Percentiles rank a stretch among this genome's conserved stretches.
phyloP scores from a whole-genome alignment of 371 early-diverging fungal species.

The Sporodiniella umbellata region DNA sequence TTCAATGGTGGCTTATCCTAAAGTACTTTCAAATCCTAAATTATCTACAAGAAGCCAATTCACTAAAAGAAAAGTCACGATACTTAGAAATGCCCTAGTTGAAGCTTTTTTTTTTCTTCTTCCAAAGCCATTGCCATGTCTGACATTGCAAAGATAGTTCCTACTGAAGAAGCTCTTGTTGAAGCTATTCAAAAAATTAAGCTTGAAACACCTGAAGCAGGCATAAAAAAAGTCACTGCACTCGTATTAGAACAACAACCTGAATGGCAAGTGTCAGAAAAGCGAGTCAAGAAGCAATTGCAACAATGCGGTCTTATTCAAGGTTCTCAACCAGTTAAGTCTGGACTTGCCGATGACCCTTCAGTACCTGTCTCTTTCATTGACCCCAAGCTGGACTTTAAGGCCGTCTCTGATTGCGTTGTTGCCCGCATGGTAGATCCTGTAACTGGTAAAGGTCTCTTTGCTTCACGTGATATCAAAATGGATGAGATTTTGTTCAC shows the following conservation, averaged over 20 bases:
- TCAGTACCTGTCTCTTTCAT: slow-evolving; percentile 63
- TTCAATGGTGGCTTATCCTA: too few species aligned
- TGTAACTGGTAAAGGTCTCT: slow-evolving; percentile 63
- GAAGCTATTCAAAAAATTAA: slow-evolving; percentile 49
- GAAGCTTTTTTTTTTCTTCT: not conserved
- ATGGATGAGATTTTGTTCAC: slow-evolving; percentile 53
- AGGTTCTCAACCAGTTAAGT: slow-evolving; percentile 22
- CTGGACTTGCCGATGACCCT: slow-evolving; percentile 53
- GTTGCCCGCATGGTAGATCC: slow-evolving; percentile 55
- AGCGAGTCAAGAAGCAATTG: slow-evolving; percentile 67
- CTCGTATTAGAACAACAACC: slow-evolving; percentile 43
- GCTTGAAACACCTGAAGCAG: slow-evolving; percentile 47
- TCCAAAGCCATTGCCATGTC: not conserved
- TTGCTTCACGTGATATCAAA: slow-evolving; percentile 55
- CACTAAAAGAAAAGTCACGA: too few species aligned
- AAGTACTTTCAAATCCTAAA: too few species aligned
- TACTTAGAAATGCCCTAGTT: too few species aligned
- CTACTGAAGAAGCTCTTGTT: slow-evolving; percentile 35
- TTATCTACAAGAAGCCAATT: too few species aligned
- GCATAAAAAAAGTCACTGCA: slow-evolving; percentile 54
- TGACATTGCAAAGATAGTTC: slow-evolving; percentile 18
- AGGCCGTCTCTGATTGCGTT: slow-evolving; percentile 31
- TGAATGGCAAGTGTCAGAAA: slow-evolving; percentile 63
- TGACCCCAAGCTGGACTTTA: slow-evolving; percentile 54
- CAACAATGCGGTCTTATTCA: slow-evolving; percentile 46